Conservation (phyloP, 192 early-diverging fungal species). For the Backusella sp. region DNA sequence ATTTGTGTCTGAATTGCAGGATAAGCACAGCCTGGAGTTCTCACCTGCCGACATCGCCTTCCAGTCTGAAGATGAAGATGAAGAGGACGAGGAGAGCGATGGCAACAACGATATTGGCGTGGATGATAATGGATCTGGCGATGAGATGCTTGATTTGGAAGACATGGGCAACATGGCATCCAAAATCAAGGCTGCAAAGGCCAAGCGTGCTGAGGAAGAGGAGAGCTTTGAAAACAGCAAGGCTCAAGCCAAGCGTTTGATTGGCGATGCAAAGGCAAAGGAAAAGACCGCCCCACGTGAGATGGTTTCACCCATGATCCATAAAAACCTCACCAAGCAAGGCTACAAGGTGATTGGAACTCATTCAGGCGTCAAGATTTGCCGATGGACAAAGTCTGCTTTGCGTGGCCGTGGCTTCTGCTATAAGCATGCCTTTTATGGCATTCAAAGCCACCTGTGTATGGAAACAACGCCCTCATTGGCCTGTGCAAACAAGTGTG, state of each 20-base stretch:
- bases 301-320: constrained; percentile 71
- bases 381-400: constrained; percentile 77
- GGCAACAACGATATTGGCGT: constrained; percentile 30
- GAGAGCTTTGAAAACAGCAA: constrained; percentile 41
- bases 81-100: constrained; percentile 32
- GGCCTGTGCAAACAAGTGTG: constrained; percentile 78
- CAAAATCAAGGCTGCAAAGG: constrained; percentile 56
- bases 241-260: constrained; percentile 43
- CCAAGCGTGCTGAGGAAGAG: constrained; percentile 53
- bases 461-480: constrained; percentile 77
- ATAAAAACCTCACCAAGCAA: constrained; percentile 68
- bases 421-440: constrained; percentile 78
- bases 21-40: constrained; percentile 47
- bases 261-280: constrained; percentile 36
- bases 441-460: constrained; percentile 71
- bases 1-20: constrained; percentile 40
- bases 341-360: constrained; percentile 74
- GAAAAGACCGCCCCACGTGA: constrained; percentile 45
- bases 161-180: constrained; percentile 67
- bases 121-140: constrained; percentile 45
- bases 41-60: constrained; percentile 48
- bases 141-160: constrained; percentile 69
- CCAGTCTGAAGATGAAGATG: constrained; percentile 53
- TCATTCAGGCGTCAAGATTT: constrained; percentile 74
- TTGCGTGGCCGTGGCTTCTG: constrained; percentile 70